Conservation (phyloP, 2,329 filamentous ascomycete genomes). For the Colletotrichum chrysophilum region DNA sequence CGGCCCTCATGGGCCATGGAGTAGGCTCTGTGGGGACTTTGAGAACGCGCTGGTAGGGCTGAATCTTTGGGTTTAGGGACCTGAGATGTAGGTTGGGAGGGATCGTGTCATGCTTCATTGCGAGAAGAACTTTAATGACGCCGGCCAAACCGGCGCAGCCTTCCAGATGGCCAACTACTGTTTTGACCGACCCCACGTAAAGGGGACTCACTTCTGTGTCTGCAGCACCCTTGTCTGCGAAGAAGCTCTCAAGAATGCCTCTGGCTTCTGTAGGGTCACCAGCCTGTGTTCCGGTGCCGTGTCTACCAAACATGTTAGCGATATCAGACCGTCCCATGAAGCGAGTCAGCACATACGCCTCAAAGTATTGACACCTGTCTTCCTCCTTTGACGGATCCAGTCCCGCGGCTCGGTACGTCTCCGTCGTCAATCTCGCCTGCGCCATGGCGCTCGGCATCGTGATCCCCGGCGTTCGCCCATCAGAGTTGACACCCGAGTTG, state of each 20-base stretch:
- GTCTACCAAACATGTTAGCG: constrained; percentile 3
- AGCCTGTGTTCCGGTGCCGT: constrained; percentile 49
- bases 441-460: constrained; percentile 44
- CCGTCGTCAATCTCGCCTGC: constrained; percentile 35
- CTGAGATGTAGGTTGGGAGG: background rate
- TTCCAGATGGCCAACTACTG: constrained; percentile 30
- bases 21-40: constrained; percentile 24
- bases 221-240: background rate
- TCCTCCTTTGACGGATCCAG: constrained; percentile 31
- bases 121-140: background rate
- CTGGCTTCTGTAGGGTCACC: constrained; percentile 53
- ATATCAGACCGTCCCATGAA: background rate
- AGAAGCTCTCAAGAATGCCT: constrained; percentile 31
- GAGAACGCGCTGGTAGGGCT: constrained; percentile 19
- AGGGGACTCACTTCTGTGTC: background rate
- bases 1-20: constrained; percentile 26
- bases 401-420: constrained; percentile 30
- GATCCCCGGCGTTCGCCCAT: constrained; percentile 49
- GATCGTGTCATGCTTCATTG: background rate
- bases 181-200: constrained; percentile 32
- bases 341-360: constrained; percentile 41
- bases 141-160: constrained; percentile 22
- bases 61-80: constrained; percentile 22
- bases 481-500: constrained; percentile 38
- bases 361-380: constrained; percentile 35